These are phyloP conservation scores for Colletotrichum sp. DNA, from an alignment of 2,329 filamentous ascomycete genomes.

Conservation along the genomic window DNA sequence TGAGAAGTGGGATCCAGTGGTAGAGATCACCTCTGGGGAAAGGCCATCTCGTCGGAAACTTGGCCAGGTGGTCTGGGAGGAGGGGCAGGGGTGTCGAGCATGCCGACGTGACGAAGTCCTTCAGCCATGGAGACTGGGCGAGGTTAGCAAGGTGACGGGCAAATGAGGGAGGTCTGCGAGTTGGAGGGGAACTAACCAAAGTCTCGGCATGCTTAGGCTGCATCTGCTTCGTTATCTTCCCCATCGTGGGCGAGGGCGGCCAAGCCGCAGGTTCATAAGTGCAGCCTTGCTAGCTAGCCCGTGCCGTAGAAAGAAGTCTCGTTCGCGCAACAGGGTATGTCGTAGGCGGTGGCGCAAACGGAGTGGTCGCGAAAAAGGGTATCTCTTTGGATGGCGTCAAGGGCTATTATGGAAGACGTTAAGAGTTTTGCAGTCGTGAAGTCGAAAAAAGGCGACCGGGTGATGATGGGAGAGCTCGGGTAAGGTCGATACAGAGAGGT, in stretches of 20 bases:
- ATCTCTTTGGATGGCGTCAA: neutral
- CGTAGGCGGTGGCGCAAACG: constrained; percentile 5
- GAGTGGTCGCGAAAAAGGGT: neutral
- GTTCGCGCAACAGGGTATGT: constrained; percentile 9
- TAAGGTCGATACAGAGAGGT: constrained; percentile 25
- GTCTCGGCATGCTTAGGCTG: constrained; percentile 72
- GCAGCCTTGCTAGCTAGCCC: constrained; percentile 22
- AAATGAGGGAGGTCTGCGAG: neutral
- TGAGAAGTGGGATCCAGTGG: constrained; percentile 95
- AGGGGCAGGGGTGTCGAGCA: constrained; percentile 74
- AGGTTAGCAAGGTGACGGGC: constrained; percentile 24
- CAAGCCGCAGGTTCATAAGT: constrained; percentile 54
- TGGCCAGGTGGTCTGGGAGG: constrained; percentile 76
- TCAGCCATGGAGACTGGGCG: constrained; percentile 81
- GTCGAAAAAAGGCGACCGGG: neutral
- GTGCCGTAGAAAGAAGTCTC: neutral
- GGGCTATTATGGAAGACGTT: neutral
- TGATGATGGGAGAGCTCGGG: constrained; percentile 13
- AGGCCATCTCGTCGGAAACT: constrained; percentile 90
- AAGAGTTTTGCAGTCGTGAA: neutral
- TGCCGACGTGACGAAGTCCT: constrained; percentile 77
- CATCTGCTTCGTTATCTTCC: constrained; percentile 71
- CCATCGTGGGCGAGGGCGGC: constrained; percentile 67
- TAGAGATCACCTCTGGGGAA: constrained; percentile 96
- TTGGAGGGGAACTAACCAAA: constrained; percentile 52